Conservation (phyloP, 768 basidiomycete genomes). For the Piloderma croceum region DNA sequence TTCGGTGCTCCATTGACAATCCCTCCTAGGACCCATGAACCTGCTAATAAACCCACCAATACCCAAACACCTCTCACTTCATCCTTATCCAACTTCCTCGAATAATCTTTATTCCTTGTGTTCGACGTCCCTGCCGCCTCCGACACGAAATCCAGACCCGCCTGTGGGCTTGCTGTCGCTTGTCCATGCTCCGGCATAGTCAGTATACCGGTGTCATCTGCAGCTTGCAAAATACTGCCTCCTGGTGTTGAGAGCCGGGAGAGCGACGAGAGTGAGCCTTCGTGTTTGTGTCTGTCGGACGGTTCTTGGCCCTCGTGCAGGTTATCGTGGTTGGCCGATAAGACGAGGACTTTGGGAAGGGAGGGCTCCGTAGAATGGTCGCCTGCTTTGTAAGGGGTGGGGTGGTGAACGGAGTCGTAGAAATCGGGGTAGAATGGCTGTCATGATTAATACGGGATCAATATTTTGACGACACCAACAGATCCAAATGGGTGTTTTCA, state of each 20-base stretch:
- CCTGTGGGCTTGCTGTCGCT: slow-evolving; percentile 17
- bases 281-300: too few relatives aligned
- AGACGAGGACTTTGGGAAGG: slow-evolving; percentile 45
- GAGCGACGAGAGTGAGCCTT: too few relatives aligned
- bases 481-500: too few relatives aligned
- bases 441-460: too few relatives aligned
- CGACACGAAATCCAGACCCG: slow-evolving; percentile 7
- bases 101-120: slow-evolving; percentile 14
- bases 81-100: slow-evolving; percentile 34
- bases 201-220: slow-evolving; percentile 33
- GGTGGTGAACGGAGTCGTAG: slow-evolving; percentile 40
- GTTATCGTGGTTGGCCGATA: slow-evolving; percentile 42
- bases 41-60: slow-evolving; percentile 42
- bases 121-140: slow-evolving; percentile 17
- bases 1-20: slow-evolving; percentile 15
- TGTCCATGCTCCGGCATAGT: slow-evolving; percentile 19
- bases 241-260: too few relatives aligned
- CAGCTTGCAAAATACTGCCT: too few relatives aligned
- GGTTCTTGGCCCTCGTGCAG: too few relatives aligned
- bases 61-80: slow-evolving; percentile 45
- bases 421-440: slow-evolving; percentile 60
- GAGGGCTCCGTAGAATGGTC: too few relatives aligned
- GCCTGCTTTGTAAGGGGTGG: slow-evolving; percentile 38
- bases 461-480: too few relatives aligned
- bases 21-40: slow-evolving; percentile 44